Conservation (phyloP, 768 basidiomycete species). For the Kwoniella shandongensis region DNA sequence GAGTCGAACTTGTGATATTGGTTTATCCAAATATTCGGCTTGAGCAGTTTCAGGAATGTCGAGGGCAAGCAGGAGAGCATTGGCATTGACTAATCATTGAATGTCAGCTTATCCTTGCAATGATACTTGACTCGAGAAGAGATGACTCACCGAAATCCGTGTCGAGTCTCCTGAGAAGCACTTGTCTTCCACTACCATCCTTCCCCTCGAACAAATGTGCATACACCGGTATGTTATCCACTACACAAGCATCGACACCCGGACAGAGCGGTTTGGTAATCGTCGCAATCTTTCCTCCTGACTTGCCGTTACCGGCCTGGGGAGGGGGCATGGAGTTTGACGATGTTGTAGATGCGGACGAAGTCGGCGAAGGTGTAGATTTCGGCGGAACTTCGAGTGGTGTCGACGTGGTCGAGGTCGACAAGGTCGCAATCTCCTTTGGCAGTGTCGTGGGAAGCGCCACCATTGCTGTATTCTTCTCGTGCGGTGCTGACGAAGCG, state of each 20-base stretch:
- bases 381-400: background rate
- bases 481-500: slow-evolving; percentile 3
- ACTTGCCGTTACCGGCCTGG: slow-evolving; percentile 1
- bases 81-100: slow-evolving; percentile 33
- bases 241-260: slow-evolving; percentile 40
- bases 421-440: background rate
- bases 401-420: background rate
- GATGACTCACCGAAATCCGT: slow-evolving; percentile 46
- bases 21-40: slow-evolving; percentile 25
- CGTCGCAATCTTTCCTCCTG: slow-evolving; percentile 13
- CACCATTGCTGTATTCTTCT: slow-evolving; percentile 1
- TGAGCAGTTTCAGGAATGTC: slow-evolving; percentile 26
- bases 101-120: too few species aligned
- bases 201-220: slow-evolving; percentile 20
- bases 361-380: slow-evolving; percentile 5
- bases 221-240: slow-evolving; percentile 45
- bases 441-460: slow-evolving; percentile 10
- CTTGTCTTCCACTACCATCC: slow-evolving; percentile 11
- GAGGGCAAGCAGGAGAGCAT: slow-evolving; percentile 35
- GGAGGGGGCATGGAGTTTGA: slow-evolving; percentile 1
- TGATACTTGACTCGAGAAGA: too few species aligned
- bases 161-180: slow-evolving; percentile 37
- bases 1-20: slow-evolving; percentile 14
- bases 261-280: slow-evolving; percentile 29
- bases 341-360: background rate